phyloP scores from a whole-genome alignment of 129 eudicot species.

The Flaveria linearis region DNA sequence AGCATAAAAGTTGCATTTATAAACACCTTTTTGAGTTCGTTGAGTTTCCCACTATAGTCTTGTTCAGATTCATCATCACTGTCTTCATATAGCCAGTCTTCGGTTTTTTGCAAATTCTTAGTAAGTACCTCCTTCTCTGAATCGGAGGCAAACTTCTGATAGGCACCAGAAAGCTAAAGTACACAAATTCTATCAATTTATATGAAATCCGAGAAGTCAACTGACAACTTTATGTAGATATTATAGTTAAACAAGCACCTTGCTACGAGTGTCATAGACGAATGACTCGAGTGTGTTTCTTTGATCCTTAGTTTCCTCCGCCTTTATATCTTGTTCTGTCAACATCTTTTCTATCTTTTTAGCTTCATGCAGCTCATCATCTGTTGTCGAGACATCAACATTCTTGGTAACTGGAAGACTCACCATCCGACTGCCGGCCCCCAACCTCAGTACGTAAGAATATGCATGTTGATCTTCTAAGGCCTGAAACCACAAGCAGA shows the following conservation, averaged over 20 bases:
- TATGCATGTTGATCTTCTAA: conserved; percentile 32
- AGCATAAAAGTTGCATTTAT: conserved; percentile 4
- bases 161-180: conserved; percentile 55
- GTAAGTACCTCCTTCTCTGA: conserved; percentile 62
- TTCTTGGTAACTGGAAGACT: conserved; percentile 24
- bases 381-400: conserved; percentile 46
- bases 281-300: conserved; percentile 70
- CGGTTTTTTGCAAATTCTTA: conserved; percentile 61
- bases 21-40: conserved; percentile 65
- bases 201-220: neutral
- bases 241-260: conserved; percentile 37
- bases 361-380: conserved; percentile 50
- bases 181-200: conserved; percentile 9
- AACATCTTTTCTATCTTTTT: conserved; percentile 56
- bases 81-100: conserved; percentile 93
- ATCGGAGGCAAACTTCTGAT: conserved; percentile 56
- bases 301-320: conserved; percentile 79
- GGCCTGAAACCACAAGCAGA: conserved; percentile 42
- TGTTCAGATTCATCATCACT: conserved; percentile 81
- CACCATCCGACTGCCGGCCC: conserved; percentile 26
- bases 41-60: conserved; percentile 59
- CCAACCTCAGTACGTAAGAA: neutral
- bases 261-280: conserved; percentile 81
- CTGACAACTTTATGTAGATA: neutral
- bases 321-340: conserved; percentile 63